A percentile compares a stretch with the other conserved stretches of the same genome.
Evolutionary conservation across 106 monocot species (phyloP).

Genomic region (Narthecium ossifragum): DNA sequence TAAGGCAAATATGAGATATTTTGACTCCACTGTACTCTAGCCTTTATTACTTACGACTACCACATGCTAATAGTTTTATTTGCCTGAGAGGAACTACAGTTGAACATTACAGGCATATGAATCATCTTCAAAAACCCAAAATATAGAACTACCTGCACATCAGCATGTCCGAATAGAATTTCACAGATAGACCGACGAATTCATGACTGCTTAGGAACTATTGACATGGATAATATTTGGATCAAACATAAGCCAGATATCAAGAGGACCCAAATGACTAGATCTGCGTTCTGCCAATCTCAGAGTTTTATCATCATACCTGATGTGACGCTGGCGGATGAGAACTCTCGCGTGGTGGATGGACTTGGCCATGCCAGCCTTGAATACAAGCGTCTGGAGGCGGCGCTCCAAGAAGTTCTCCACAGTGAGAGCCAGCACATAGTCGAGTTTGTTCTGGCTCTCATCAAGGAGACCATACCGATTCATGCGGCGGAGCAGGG

Average conservation of each 20-base stretch:
- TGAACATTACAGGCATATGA: too few relatives aligned
- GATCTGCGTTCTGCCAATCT: too few relatives aligned
- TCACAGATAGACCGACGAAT: background rate
- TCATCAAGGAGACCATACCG: conserved; percentile 83
- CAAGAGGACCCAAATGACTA: too few relatives aligned
- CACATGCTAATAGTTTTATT: too few relatives aligned
- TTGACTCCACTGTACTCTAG: too few relatives aligned
- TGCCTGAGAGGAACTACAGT: too few relatives aligned
- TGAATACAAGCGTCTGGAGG: conserved; percentile 90
- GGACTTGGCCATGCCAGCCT: conserved; percentile 68
- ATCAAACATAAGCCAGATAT: background rate
- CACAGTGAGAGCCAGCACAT: conserved; percentile 76
- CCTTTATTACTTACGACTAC: too few relatives aligned
- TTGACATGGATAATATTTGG: background rate
- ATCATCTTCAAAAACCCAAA: background rate
- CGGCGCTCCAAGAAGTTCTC: conserved; percentile 88
- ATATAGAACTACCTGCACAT: background rate
- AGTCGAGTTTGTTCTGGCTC: conserved; percentile 86
- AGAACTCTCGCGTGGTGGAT: conserved; percentile 68
- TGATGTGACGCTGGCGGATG: conserved; percentile 71
- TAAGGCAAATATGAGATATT: too few relatives aligned
- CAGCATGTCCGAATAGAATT: background rate
- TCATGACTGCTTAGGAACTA: background rate
- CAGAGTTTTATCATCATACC: too few relatives aligned
- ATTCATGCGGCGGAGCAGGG: conserved; percentile 74